A percentile compares a stretch with the other conserved stretches of the same genome.
Conservation (phyloP, 306 rosid genomes). For the Cucumis hystrix region DNA sequence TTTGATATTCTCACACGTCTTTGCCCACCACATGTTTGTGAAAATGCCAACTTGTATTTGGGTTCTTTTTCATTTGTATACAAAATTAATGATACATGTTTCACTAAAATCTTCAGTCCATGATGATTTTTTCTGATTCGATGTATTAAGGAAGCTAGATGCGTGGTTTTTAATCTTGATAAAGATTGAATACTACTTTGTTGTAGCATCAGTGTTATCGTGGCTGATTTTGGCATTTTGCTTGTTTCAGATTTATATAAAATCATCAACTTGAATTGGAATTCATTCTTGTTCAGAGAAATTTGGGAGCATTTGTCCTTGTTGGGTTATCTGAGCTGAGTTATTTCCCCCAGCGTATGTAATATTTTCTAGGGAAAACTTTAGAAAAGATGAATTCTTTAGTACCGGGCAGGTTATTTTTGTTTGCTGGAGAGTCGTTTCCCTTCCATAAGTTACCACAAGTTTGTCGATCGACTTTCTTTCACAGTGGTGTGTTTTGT, state of each 20-base stretch:
- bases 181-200: neutral
- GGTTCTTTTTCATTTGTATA: neutral
- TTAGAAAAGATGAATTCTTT: conserved; percentile 46
- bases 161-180: neutral
- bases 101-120: neutral
- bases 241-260: neutral
- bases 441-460: conserved; percentile 36
- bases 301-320: neutral
- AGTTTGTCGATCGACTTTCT: conserved; percentile 35
- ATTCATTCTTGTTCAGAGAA: neutral
- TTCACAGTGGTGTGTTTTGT: conserved; percentile 27
- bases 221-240: neutral
- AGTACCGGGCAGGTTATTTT: conserved; percentile 37
- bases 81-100: neutral
- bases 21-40: neutral
- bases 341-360: neutral
- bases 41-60: neutral
- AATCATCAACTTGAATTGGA: neutral
- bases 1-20: neutral
- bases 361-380: neutral
- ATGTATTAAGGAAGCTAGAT: neutral
- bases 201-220: neutral
- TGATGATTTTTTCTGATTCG: neutral
- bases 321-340: neutral
- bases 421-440: conserved; percentile 50